A percentile compares a stretch with the other conserved stretches of the same genome.
These are phyloP conservation scores for Serpula lacrymans DNA, from an alignment of 768 basidiomycete species.

Conservation along the genomic window DNA sequence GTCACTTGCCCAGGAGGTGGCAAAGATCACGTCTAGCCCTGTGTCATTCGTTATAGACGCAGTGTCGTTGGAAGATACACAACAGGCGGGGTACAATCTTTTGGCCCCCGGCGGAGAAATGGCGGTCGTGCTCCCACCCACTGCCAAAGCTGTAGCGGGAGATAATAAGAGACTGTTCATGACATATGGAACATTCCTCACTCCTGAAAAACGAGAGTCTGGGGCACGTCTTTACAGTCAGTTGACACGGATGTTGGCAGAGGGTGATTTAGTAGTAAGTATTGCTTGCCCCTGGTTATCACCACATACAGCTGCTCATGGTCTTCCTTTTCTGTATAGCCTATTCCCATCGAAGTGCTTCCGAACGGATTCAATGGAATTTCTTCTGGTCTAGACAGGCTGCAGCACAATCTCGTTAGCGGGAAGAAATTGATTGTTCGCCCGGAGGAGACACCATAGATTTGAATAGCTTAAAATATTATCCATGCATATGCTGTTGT, in stretches of 20 bases:
- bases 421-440: slow-evolving; percentile 32
- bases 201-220: background rate
- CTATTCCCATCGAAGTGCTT: slow-evolving; percentile 32
- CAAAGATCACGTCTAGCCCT: background rate
- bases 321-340: slow-evolving; percentile 17
- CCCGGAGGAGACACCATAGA: slow-evolving; percentile 30
- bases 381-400: slow-evolving; percentile 27
- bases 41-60: background rate
- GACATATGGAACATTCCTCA: background rate
- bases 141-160: too few species aligned
- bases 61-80: slow-evolving; percentile 17
- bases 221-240: background rate
- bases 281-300: too few species aligned
- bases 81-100: slow-evolving; percentile 19
- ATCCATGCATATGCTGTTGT: background rate
- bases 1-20: slow-evolving; percentile 7
- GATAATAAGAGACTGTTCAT: background rate
- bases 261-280: background rate
- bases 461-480: background rate
- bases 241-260: background rate
- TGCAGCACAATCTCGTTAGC: slow-evolving; percentile 31
- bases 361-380: slow-evolving; percentile 32
- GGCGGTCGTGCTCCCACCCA: background rate
- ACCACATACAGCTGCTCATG: background rate
- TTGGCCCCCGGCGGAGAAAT: slow-evolving; percentile 24